phyloP scores from a whole-genome alignment of 106 monocot species.

The Vanilla planifolia region DNA sequence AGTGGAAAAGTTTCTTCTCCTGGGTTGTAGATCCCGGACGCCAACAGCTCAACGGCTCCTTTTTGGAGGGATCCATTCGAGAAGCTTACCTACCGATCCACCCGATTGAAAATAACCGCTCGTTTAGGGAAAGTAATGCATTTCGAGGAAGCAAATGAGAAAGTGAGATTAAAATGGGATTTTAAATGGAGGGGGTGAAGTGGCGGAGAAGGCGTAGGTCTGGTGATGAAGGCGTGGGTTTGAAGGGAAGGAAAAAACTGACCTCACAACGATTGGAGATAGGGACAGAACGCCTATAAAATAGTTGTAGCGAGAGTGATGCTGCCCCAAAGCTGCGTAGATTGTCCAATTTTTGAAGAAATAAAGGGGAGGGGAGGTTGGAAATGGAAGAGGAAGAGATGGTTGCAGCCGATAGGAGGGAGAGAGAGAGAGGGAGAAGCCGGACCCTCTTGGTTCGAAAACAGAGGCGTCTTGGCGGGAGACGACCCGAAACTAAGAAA shows the following conservation, averaged over 20 bases:
- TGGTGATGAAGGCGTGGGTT: conserved; percentile 8
- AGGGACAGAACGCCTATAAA: conserved; percentile 9
- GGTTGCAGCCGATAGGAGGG: too few relatives aligned
- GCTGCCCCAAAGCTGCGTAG: neutral
- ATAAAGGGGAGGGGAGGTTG: too few relatives aligned
- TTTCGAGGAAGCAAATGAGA: conserved; percentile 1
- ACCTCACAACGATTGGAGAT: conserved; percentile 18
- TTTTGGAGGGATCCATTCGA: neutral
- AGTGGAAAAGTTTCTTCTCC: neutral
- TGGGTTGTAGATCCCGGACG: neutral
- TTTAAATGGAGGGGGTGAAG: neutral
- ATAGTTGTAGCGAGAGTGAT: conserved; percentile 14
- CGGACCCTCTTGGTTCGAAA: too few relatives aligned
- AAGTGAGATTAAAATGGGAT: neutral
- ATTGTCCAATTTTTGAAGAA: neutral
- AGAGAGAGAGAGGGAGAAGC: too few relatives aligned
- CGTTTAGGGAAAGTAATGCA: neutral
- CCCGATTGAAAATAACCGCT: neutral
- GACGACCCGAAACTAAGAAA: too few relatives aligned
- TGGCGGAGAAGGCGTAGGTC: conserved; percentile 16
- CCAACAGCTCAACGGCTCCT: conserved; percentile 8
- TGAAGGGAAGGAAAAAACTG: conserved; percentile 10
- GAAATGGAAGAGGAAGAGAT: too few relatives aligned
- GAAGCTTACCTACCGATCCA: conserved; percentile 1
- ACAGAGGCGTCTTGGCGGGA: too few relatives aligned